Conservation (phyloP, 106 monocot genomes). For the Apostasia ramifera region DNA sequence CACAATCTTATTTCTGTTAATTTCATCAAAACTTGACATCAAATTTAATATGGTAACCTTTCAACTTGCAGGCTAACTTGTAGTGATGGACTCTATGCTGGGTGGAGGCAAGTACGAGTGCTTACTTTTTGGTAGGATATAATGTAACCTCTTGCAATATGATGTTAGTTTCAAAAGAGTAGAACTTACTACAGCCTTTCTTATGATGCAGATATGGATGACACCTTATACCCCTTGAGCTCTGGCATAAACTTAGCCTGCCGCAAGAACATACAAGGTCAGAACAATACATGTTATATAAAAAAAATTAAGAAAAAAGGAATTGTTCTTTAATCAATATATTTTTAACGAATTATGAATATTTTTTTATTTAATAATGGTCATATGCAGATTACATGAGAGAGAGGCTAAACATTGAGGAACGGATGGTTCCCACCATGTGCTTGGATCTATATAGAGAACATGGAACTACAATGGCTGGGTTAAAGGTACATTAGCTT, state of each 20-base stretch:
- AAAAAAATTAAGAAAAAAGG: background rate
- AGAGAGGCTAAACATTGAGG: slow-evolving; percentile 69
- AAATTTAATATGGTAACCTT: no score
- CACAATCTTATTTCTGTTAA: no score
- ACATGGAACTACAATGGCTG: slow-evolving; percentile 88
- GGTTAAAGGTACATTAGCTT: slow-evolving; percentile 53
- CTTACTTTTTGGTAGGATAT: slow-evolving; percentile 65
- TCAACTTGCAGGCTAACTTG: no score
- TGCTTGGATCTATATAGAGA: slow-evolving; percentile 83
- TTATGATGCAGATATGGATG: slow-evolving; percentile 75
- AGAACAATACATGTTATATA: background rate
- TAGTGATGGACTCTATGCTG: slow-evolving; percentile 37
- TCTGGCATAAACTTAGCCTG: slow-evolving; percentile 80
- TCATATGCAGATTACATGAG: slow-evolving; percentile 66
- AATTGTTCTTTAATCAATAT: background rate
- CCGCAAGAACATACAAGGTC: slow-evolving; percentile 82
- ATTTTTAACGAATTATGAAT: background rate
- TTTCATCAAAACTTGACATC: no score
- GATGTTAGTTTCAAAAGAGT: background rate
- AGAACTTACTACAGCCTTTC: background rate
- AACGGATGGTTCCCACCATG: slow-evolving; percentile 62
- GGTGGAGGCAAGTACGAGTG: slow-evolving; percentile 58
- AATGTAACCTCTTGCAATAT: background rate
- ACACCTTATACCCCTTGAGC: slow-evolving; percentile 78
- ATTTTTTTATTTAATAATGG: background rate